A percentile compares a stretch with the other conserved stretches of the same genome.
Evolutionary conservation across 805 yeast species (phyloP).

Genomic region (Ogataea henricii): DNA sequence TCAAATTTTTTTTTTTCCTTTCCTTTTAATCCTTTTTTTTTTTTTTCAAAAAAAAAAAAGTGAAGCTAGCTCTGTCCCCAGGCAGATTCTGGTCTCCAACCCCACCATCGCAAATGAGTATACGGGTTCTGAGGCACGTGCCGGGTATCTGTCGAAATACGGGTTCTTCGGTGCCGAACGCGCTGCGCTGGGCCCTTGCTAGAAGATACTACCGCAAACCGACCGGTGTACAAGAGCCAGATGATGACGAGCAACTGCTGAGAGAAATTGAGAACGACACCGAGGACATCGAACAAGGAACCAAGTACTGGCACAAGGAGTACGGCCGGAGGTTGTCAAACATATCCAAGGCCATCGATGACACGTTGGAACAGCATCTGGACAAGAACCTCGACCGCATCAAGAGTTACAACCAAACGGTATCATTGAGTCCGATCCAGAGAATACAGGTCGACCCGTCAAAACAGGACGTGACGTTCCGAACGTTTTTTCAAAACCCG

Average conservation of each 20-base stretch:
- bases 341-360: conserved; percentile 21
- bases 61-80: too few relatives aligned
- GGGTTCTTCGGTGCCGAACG: too few relatives aligned
- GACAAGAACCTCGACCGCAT: conserved; percentile 25
- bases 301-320: conserved; percentile 24
- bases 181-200: not conserved
- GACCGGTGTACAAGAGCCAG: not conserved
- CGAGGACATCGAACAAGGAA: conserved; percentile 12
- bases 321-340: conserved; percentile 22
- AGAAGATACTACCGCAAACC: conserved; percentile 1
- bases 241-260: conserved; percentile 10
- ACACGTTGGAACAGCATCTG: conserved; percentile 25
- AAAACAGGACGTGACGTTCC: conserved; percentile 18
- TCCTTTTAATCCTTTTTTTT: not conserved
- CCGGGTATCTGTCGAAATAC: not conserved
- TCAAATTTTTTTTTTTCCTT: not conserved
- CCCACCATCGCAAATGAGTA: not conserved
- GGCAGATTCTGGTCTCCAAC: too few relatives aligned
- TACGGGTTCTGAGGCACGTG: not conserved
- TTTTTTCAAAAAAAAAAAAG: not conserved
- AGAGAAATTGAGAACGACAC: conserved; percentile 10
- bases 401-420: conserved; percentile 27
- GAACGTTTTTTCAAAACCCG: conserved; percentile 22
- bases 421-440: conserved; percentile 20
- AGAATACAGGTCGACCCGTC: conserved; percentile 27